Conservation (phyloP, 164 flowering plant species). For the Liriodendron chinense region DNA sequence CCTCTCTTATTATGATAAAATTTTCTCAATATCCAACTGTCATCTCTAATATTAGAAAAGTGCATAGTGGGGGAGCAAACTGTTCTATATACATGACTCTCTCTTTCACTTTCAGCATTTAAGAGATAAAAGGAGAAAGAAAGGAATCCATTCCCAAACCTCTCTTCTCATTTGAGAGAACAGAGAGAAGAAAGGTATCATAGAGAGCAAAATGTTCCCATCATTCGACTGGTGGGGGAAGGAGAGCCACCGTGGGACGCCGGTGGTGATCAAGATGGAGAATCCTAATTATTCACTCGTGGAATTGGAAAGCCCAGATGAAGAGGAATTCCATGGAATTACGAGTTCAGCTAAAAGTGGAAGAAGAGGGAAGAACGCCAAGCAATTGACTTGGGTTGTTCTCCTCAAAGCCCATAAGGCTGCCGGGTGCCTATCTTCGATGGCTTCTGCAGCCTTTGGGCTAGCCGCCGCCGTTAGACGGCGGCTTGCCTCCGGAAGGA, state of each 20-base stretch:
- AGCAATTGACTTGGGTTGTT: conserved; percentile 95
- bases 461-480: conserved; percentile 66
- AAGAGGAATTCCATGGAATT: conserved; percentile 43
- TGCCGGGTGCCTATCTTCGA: conserved; percentile 83
- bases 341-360: conserved; percentile 21
- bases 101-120: not conserved
- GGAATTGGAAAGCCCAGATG: conserved; percentile 59
- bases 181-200: not conserved
- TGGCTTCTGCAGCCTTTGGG: conserved; percentile 52
- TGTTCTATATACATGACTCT: not conserved
- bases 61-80: not conserved
- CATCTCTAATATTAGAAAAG: not conserved
- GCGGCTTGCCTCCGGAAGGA: conserved; percentile 68
- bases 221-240: conserved; percentile 67
- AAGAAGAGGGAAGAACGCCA: conserved; percentile 76
- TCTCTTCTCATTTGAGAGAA: not conserved
- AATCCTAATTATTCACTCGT: conserved; percentile 86
- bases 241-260: conserved; percentile 62
- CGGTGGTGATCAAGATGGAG: conserved; percentile 88
- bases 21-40: not conserved
- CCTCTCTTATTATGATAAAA: not conserved
- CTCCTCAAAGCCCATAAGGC: conserved; percentile 90
- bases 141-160: not conserved
- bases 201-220: conserved; percentile 42
- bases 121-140: not conserved